Evolutionary conservation across 352 stramenopile genomes (phyloP).

Genomic region (Blastocystis sp.): DNA sequence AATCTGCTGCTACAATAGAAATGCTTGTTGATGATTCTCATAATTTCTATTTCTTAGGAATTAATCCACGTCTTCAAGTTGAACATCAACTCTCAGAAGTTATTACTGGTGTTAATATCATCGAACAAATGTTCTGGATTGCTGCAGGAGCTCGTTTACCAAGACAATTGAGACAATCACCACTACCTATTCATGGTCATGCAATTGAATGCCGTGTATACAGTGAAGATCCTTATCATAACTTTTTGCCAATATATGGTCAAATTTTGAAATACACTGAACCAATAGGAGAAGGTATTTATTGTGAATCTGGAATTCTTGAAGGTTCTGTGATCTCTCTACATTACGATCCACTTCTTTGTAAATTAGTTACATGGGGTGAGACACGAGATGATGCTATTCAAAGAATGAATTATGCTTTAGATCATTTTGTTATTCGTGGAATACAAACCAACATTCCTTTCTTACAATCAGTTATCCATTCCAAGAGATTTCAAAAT

Average conservation of each 20-base stretch:
- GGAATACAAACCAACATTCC: slow-evolving; percentile 73
- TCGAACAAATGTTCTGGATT: slow-evolving; percentile 79
- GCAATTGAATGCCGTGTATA: slow-evolving; percentile 80
- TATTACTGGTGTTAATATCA: slow-evolving; percentile 70
- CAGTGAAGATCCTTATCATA: slow-evolving; percentile 74
- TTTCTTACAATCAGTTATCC: slow-evolving; percentile 63
- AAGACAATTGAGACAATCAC: slow-evolving; percentile 50
- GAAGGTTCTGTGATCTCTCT: slow-evolving; percentile 72
- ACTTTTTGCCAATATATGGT: slow-evolving; percentile 75
- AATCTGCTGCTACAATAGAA: slow-evolving; percentile 77
- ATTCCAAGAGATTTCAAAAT: slow-evolving; percentile 62
- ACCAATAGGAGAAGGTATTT: slow-evolving; percentile 52
- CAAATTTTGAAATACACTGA: slow-evolving; percentile 72
- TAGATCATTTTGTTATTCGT: slow-evolving; percentile 77
- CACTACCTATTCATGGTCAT: slow-evolving; percentile 43
- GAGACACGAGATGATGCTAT: slow-evolving; percentile 60
- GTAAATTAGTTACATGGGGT: slow-evolving; percentile 69
- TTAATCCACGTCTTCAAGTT: slow-evolving; percentile 78
- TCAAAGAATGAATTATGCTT: slow-evolving; percentile 56
- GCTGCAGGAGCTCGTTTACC: slow-evolving; percentile 65
- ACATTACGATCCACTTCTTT: slow-evolving; percentile 85
- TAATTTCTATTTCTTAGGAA: slow-evolving; percentile 93
- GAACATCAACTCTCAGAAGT: slow-evolving; percentile 84
- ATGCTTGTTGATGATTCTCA: slow-evolving; percentile 78
- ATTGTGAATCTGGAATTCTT: slow-evolving; percentile 68